These are phyloP conservation scores for Vitis hybrid DNA, from an alignment of 177 flowering plant species.

Conservation along the genomic window DNA sequence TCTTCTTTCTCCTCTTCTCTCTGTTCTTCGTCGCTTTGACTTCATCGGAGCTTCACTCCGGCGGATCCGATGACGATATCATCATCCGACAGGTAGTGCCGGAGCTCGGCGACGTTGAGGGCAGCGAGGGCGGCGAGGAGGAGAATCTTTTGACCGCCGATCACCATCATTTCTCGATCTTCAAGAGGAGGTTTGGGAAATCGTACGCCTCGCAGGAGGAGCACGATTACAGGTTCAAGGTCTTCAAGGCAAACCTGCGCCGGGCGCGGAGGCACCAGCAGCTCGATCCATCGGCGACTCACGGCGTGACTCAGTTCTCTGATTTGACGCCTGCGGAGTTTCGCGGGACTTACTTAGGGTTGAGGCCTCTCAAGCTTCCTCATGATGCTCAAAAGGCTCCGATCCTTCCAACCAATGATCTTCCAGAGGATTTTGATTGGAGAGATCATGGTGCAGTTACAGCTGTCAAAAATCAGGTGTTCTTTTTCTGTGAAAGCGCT, in stretches of 20 bases:
- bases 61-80: conserved; percentile 28
- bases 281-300: conserved; percentile 83
- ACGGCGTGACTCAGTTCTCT: conserved; percentile 95
- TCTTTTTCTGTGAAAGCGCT: not conserved
- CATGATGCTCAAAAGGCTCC: conserved; percentile 60
- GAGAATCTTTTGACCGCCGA: conserved; percentile 37
- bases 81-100: conserved; percentile 69
- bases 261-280: conserved; percentile 75
- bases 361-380: conserved; percentile 47
- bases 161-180: conserved; percentile 74
- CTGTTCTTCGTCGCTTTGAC: conserved; percentile 24
- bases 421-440: conserved; percentile 72
- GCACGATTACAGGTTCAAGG: conserved; percentile 65
- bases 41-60: conserved; percentile 7
- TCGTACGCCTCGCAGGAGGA: conserved; percentile 62
- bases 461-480: conserved; percentile 65
- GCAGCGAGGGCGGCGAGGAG: conserved; percentile 14
- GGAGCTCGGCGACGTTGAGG: conserved; percentile 8
- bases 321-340: conserved; percentile 86
- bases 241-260: conserved; percentile 76
- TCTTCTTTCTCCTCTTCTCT: conserved; percentile 20
- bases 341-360: conserved; percentile 35
- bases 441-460: conserved; percentile 68
- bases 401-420: conserved; percentile 54
- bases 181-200: conserved; percentile 60